A percentile compares a stretch with the other conserved stretches of the same genome.
Evolutionary conservation across 305 asterid genomes (phyloP).

Genomic region (Solanum aculeatissimum): DNA sequence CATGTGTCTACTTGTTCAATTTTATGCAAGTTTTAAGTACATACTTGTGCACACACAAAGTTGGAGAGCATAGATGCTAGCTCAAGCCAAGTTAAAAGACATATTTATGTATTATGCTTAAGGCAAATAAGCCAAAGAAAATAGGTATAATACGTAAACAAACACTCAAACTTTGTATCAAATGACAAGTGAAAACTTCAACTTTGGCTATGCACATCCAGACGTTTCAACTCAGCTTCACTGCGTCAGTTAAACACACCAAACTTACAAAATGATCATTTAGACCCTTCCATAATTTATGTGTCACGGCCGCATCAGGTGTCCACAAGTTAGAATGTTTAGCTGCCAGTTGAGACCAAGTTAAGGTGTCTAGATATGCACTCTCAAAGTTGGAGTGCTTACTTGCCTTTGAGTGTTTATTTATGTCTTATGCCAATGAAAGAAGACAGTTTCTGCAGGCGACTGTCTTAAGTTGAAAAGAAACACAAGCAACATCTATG

Average conservation of each 20-base stretch:
- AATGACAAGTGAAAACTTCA: neutral
- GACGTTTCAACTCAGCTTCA: neutral
- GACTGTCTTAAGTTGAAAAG: neutral
- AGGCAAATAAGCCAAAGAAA: neutral
- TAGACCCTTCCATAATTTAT: no score
- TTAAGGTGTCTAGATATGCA: neutral
- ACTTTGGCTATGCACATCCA: neutral
- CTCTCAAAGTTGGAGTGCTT: no score
- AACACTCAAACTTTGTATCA: neutral
- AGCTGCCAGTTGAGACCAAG: neutral
- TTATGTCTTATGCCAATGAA: neutral
- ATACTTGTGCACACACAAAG: no score
- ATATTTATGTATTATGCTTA: no score
- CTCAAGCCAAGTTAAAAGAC: no score
- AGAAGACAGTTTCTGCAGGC: neutral
- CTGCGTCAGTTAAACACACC: neutral
- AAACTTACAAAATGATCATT: no score
- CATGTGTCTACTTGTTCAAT: no score
- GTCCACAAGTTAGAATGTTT: neutral
- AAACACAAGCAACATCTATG: neutral
- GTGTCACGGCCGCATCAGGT: no score
- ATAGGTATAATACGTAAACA: neutral
- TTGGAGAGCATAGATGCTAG: no score
- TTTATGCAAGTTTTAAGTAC: no score
- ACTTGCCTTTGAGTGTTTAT: neutral